Evolutionary conservation across 768 basidiomycete genomes (phyloP), one percentile per base, ranked within the genome.

Genomic region (Suillus plorans): DNA sequence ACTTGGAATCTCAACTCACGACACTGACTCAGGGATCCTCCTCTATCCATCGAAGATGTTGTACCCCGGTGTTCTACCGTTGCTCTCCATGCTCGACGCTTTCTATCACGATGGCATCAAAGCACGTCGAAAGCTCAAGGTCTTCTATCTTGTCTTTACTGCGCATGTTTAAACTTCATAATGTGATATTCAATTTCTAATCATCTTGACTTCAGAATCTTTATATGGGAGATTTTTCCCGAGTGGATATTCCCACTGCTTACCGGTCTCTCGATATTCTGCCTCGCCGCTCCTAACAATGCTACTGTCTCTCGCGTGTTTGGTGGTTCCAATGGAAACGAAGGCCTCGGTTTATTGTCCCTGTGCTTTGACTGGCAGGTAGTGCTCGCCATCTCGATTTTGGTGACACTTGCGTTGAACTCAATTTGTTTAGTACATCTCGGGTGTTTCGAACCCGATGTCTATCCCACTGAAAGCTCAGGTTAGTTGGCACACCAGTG

Each of bases 321-420:
- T 69, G 87, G 87, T 60, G 87, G 87, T 47, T 85, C 81, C 45
- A 82, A 84, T 39, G 87, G 81, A 62, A 87, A 89, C 63, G 86
- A 88, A 72, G 87, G 87, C 10, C 80, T 89, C 45, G 88, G 86
- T 13, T 73, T 84, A 60, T 82, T 89, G 52, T 81, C 87, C 2
- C 71, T 88, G 45, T 86, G 80, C 66, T 75, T 89, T 14, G 88
- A 89, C 69, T 89, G 88, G 87, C 85, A 86, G 76, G 74, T 76
- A 63, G 1, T 13, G 28, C 52, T 31, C 9, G 1, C 52, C 31
- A 18, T 34, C 18, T 16, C 1, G 36, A 37, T 37, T 18, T 31
- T 5, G 8, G 81, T 1, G 1, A 31, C 31, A 31, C 31, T 31
- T 31, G 31, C 1, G 82, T 81, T n/a, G 78, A 80, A 16, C 77